Evolutionary conservation across 495 filamentous ascomycete genomes (phyloP), one percentile per base, ranked within the genome.

Genomic region (Penicillium angulare): DNA sequence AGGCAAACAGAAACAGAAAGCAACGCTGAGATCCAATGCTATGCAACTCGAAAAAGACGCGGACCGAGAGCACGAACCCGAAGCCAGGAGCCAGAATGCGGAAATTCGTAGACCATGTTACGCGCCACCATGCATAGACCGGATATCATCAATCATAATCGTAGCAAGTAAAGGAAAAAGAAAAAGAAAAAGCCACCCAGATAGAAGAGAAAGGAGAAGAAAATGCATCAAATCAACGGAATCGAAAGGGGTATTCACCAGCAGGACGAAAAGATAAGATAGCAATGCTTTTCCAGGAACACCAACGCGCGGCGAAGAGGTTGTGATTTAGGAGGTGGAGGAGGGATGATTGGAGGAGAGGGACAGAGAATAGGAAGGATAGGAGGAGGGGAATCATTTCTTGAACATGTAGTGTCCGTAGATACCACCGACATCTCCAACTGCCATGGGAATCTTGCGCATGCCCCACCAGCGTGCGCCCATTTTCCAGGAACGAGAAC

Each of bases 331-430:
- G n/a, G n/a, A n/a, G n/a, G n/a, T n/a, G n/a, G n/a, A n/a, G n/a
- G n/a, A n/a, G n/a, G n/a, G n/a, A n/a, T n/a, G n/a, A n/a, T n/a
- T n/a, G n/a, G n/a, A n/a, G n/a, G n/a, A n/a, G n/a, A n/a, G n/a
- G n/a, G n/a, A n/a, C n/a, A n/a, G n/a, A n/a, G n/a, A n/a, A n/a
- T n/a, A n/a, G n/a, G n/a, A n/a, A n/a, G n/a, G n/a, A n/a, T n/a
- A n/a, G n/a, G n/a, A n/a, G n/a, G n/a, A n/a, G 18, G 1, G 33
- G 40, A 56, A 58, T 83, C 67, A 84, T 59, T 78, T 76, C 61
- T 84, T 84, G 63, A 92, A 95, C 84, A 91, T 92, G 66, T 88
- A 93, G 53, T 84, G 85, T 36, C 88, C 89, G 65, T 95, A 95
- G 71, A 95, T 84, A 18, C 90, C 90, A 10, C 87, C 87, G 2